phyloP scores from a whole-genome alignment of 73 alveolate genomes.

The Halteria grandinella region DNA sequence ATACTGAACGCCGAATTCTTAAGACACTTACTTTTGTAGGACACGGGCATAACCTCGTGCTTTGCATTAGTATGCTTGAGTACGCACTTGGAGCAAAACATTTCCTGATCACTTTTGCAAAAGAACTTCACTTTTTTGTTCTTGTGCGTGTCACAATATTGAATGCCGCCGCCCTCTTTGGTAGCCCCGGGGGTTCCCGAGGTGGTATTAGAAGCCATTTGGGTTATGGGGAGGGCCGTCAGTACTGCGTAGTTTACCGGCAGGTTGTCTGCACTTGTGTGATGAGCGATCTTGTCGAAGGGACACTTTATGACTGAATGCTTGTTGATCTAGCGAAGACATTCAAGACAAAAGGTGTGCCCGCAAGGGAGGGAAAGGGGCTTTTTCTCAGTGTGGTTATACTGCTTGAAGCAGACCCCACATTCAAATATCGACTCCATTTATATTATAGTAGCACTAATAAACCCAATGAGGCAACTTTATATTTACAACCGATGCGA shows the following conservation, averaged over 20 bases:
- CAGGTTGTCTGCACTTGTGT: background rate
- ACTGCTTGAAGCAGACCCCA: slow-evolving; percentile 40
- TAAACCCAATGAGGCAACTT: too few relatives aligned
- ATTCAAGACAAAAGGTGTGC: slow-evolving; percentile 55
- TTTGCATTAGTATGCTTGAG: slow-evolving; percentile 64
- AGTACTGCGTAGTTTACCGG: slow-evolving; percentile 60
- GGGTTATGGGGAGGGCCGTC: slow-evolving; percentile 65
- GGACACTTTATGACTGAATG: slow-evolving; percentile 26
- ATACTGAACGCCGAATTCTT: too few relatives aligned
- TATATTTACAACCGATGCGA: too few relatives aligned
- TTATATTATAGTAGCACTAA: too few relatives aligned
- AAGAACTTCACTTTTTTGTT: slow-evolving; percentile 57
- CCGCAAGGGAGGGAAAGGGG: slow-evolving; percentile 66
- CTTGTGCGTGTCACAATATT: slow-evolving; percentile 52
- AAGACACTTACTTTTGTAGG: slow-evolving; percentile 35
- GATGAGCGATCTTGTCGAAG: slow-evolving; percentile 18
- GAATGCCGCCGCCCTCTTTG: background rate
- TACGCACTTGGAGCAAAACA: slow-evolving; percentile 71
- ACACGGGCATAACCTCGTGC: slow-evolving; percentile 61
- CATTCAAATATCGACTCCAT: slow-evolving; percentile 55
- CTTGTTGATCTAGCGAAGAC: slow-evolving; percentile 1
- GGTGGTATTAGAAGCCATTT: background rate
- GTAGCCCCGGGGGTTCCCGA: background rate
- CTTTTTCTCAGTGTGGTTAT: slow-evolving; percentile 32
- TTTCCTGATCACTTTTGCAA: slow-evolving; percentile 57